Evolutionary conservation across 2,329 filamentous ascomycete genomes (phyloP).

Genomic region (Fusarium oxysporum): DNA sequence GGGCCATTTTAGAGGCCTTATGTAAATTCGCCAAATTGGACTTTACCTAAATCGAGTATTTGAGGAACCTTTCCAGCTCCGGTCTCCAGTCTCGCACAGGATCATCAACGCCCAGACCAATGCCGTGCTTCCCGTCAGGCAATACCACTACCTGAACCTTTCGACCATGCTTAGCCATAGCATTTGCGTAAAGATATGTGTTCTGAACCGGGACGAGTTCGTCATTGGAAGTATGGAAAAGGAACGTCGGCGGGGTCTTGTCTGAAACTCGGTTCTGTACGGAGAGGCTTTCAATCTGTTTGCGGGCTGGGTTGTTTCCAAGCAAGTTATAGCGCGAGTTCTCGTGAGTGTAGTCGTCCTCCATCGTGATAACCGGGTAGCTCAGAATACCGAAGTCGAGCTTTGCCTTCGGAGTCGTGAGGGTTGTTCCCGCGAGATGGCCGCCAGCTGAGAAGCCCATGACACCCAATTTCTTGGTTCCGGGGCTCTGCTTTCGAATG

Average conservation of each 20-base stretch:
- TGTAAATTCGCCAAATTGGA: too few relatives aligned
- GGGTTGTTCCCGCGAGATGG: conserved; percentile 29
- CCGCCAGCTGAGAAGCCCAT: conserved; percentile 37
- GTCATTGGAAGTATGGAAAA: conserved; percentile 35
- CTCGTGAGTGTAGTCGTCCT: conserved; percentile 24
- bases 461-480: conserved; percentile 19
- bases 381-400: conserved; percentile 35
- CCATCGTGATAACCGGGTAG: conserved; percentile 30
- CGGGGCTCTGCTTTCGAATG: conserved; percentile 13
- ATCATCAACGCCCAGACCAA: conserved; percentile 26
- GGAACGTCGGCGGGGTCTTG: conserved; percentile 22
- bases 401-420: conserved; percentile 20
- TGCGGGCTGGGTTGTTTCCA: conserved; percentile 5
- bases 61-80: conserved; percentile 27
- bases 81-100: conserved; percentile 31
- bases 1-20: too few relatives aligned
- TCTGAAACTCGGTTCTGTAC: conserved; percentile 25
- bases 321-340: conserved; percentile 30
- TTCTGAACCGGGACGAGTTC: conserved; percentile 28
- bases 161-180: conserved; percentile 22
- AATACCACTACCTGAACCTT: conserved; percentile 18
- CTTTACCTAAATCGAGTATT: conserved; percentile 34
- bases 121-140: conserved; percentile 24
- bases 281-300: conserved; percentile 21
- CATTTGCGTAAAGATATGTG: conserved; percentile 21